Evolutionary conservation across 192 early-diverging fungal species (phyloP).

Genomic region (Coemansia aciculifera): DNA sequence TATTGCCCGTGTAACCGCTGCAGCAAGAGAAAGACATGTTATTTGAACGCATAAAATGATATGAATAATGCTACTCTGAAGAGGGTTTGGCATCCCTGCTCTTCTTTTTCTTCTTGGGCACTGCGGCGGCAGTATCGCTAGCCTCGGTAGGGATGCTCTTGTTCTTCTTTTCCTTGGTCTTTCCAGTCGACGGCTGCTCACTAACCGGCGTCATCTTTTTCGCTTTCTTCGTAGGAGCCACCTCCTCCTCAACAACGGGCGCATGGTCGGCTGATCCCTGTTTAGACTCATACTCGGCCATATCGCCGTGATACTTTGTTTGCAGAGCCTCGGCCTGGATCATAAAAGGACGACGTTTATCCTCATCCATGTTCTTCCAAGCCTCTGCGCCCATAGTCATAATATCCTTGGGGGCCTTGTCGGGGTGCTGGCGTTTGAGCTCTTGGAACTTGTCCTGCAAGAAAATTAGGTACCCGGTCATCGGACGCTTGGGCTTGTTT

Average conservation of each 20-base stretch:
- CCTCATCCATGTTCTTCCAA: background rate
- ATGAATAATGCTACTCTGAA: background rate
- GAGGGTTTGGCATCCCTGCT: background rate
- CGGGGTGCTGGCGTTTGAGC: background rate
- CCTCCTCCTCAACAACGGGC: background rate
- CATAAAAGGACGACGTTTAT: slow-evolving; percentile 3
- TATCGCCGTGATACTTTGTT: background rate
- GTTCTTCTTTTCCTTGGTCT: slow-evolving; percentile 4
- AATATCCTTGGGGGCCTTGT: background rate
- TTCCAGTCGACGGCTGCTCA: background rate
- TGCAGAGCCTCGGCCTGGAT: background rate
- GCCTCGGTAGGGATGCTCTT: background rate
- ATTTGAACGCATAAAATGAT: background rate
- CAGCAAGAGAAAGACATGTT: background rate
- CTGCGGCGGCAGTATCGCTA: background rate
- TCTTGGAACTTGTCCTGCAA: slow-evolving; percentile 3
- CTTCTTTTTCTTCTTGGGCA: slow-evolving; percentile 9
- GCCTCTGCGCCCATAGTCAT: background rate
- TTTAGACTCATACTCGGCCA: slow-evolving; percentile 1
- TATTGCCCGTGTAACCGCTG: background rate
- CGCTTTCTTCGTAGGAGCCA: background rate
- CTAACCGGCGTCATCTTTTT: background rate
- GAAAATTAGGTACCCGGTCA: slow-evolving; percentile 2
- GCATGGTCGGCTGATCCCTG: background rate
- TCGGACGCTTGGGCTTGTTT: slow-evolving; percentile 6